phyloP scores from a whole-genome alignment of 2,329 filamentous ascomycete species.

The Teratosphaeriaceae sp. region DNA sequence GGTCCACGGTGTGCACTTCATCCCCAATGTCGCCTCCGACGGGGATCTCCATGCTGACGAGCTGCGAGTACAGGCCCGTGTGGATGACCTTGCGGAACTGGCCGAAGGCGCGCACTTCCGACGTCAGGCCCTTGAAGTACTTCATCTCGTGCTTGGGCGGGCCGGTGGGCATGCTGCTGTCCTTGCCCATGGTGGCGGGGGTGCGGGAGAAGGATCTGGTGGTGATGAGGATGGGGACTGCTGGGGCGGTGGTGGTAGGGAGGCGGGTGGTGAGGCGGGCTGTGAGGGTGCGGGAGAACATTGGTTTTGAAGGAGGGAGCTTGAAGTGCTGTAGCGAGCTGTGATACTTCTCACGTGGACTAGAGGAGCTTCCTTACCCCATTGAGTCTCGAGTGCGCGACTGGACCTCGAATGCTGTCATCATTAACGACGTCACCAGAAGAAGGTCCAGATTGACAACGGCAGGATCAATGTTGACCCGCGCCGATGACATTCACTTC shows the following conservation, averaged over 20 bases:
- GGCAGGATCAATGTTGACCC: too few relatives aligned
- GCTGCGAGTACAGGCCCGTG: constrained; percentile 56
- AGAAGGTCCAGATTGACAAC: too few relatives aligned
- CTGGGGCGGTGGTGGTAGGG: background rate
- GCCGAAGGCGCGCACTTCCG: constrained; percentile 47
- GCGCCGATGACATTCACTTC: too few relatives aligned
- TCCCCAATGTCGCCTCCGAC: constrained; percentile 60
- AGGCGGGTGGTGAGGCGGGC: constrained; percentile 1
- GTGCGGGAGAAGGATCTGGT: constrained; percentile 18
- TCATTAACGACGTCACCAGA: too few relatives aligned
- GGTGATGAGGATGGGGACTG: background rate
- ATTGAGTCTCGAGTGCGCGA: too few relatives aligned
- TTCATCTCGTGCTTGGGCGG: constrained; percentile 46
- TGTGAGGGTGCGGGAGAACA: constrained; percentile 3
- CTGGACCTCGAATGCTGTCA: too few relatives aligned
- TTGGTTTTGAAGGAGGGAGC: constrained; percentile 2
- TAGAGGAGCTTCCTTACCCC: too few relatives aligned
- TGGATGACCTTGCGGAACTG: constrained; percentile 57
- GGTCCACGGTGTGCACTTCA: constrained; percentile 59
- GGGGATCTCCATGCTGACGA: constrained; percentile 60
- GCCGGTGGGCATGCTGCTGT: constrained; percentile 24
- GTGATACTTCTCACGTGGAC: too few relatives aligned
- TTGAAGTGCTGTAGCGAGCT: too few relatives aligned
- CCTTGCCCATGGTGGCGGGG: constrained; percentile 24
- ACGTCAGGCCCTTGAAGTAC: constrained; percentile 53